These are phyloP conservation scores for Daldinia vernicosa DNA, from an alignment of 495 filamentous ascomycete genomes.

Conservation along the genomic window DNA sequence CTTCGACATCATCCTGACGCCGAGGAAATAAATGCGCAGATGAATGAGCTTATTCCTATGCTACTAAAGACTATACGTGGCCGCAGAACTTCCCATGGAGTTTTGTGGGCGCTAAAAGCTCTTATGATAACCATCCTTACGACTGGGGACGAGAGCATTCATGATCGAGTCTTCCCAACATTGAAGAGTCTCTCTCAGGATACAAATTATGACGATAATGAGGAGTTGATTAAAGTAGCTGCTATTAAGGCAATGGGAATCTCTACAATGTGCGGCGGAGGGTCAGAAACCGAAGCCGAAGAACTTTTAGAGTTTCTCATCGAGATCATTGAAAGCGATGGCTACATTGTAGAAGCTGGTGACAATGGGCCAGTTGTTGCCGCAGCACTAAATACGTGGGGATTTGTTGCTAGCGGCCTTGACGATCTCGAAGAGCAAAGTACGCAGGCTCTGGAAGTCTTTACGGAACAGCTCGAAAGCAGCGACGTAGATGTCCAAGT, in stretches of 20 bases:
- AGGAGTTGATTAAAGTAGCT: conserved; percentile 70
- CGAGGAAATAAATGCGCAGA: conserved; percentile 68
- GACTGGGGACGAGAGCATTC: conserved; percentile 72
- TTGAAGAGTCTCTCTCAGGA: conserved; percentile 79
- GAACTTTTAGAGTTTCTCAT: conserved; percentile 85
- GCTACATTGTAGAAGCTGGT: conserved; percentile 73
- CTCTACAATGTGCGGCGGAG: conserved; percentile 81
- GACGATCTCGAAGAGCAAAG: conserved; percentile 81
- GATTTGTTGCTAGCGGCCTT: conserved; percentile 81
- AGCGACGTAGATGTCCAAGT: conserved; percentile 80
- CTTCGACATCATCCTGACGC: conserved; percentile 77
- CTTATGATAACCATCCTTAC: conserved; percentile 81
- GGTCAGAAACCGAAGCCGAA: conserved; percentile 71
- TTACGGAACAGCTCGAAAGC: conserved; percentile 89
- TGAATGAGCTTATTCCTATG: conserved; percentile 72
- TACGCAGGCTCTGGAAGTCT: conserved; percentile 79
- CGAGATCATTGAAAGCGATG: conserved; percentile 88
- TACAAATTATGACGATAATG: conserved; percentile 56
- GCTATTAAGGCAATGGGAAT: conserved; percentile 79
- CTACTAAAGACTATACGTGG: conserved; percentile 77
- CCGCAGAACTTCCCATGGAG: conserved; percentile 77
- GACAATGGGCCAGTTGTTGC: conserved; percentile 81
- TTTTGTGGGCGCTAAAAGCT: conserved; percentile 74
- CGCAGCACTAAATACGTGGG: conserved; percentile 88
- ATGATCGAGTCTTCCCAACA: conserved; percentile 67